Evolutionary conservation across 2,329 filamentous ascomycete species (phyloP), one percentile per base, ranked within the genome.

Genomic region (Scleromitrula shiraiana): DNA sequence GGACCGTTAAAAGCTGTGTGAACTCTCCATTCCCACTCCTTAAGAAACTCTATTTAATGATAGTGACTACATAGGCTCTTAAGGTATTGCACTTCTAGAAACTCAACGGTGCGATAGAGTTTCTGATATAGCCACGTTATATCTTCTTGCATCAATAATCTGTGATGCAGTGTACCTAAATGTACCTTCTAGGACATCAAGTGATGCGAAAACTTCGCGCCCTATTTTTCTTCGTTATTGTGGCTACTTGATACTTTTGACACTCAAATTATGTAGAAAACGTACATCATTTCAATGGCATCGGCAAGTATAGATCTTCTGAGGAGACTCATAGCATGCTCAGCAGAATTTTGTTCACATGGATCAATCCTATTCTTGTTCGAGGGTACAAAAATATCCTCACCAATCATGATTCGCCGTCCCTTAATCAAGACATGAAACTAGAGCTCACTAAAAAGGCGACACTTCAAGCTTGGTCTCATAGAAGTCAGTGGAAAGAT

Each of bases 301-400:
- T 17, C 5, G 38, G 41, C 5, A 27, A 45, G 8, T 24, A 23
- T 15, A 32, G 6, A 14, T 53, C 53, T 4, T 45, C 51, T 5
- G 57, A 60, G 36, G 53, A 60, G 35, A 12, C 41, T 4, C 8
- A 27, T 39, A 35, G 55, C 9, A 12, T 55, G 5, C 29, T 61
- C 4, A 41, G 37, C 9, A 49, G 49, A 14, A 36, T 49, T 1
- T 55, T 61, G 2, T 57, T 56, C n/a, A 44, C 22, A 7, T 60
- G 57, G 59, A 54, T 61, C 24, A 60, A 58, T 40, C 45, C 50
- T 6, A 42, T 60, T 35, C 37, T 61, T 3, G 2, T 51, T 12
- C 29, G 39, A 33, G 59, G 59, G 4, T 52, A 53, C 32, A 48
- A 26, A 10, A 52, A 50, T 27, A 35, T 59, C 2, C 53, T 61